phyloP scores from a whole-genome alignment of 352 stramenopile species.

The Globisporangium carolinianum region DNA sequence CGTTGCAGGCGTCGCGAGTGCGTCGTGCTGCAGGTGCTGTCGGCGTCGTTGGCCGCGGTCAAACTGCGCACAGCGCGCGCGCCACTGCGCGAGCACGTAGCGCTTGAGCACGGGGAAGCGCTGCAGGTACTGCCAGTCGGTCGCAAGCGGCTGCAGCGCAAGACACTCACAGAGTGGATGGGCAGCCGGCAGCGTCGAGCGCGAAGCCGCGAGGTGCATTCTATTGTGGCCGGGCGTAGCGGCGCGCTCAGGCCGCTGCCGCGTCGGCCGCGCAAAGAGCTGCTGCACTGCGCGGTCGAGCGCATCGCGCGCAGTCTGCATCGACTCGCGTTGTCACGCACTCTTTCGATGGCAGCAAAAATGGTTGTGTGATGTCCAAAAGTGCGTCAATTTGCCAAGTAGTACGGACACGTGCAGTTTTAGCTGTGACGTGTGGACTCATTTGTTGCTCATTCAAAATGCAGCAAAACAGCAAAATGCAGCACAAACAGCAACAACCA shows the following conservation, averaged over 20 bases:
- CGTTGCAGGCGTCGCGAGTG: constrained; percentile 1
- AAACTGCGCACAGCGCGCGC: constrained; percentile 12
- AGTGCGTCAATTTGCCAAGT: too few relatives aligned
- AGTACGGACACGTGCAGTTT: neutral
- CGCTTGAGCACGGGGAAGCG: constrained; percentile 44
- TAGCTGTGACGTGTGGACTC: neutral
- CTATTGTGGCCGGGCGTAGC: too few relatives aligned
- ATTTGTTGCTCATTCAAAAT: neutral
- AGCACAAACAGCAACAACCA: too few relatives aligned
- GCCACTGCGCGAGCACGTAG: constrained; percentile 30
- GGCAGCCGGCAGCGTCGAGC: neutral
- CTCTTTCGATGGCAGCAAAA: neutral
- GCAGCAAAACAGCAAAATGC: too few relatives aligned
- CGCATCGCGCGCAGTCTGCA: constrained; percentile 22
- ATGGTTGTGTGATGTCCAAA: too few relatives aligned
- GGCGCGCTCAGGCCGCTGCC: neutral
- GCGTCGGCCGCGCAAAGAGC: constrained; percentile 27
- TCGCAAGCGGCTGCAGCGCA: constrained; percentile 9
- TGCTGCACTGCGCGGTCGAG: constrained; percentile 26
- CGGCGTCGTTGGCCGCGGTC: constrained; percentile 1
- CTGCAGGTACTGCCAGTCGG: constrained; percentile 20
- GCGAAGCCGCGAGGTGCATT: too few relatives aligned
- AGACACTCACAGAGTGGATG: constrained; percentile 42
- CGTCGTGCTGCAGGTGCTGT: neutral
- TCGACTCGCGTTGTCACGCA: neutral